phyloP scores from a whole-genome alignment of 164 flowering plant species.

The Protea cynaroides region DNA sequence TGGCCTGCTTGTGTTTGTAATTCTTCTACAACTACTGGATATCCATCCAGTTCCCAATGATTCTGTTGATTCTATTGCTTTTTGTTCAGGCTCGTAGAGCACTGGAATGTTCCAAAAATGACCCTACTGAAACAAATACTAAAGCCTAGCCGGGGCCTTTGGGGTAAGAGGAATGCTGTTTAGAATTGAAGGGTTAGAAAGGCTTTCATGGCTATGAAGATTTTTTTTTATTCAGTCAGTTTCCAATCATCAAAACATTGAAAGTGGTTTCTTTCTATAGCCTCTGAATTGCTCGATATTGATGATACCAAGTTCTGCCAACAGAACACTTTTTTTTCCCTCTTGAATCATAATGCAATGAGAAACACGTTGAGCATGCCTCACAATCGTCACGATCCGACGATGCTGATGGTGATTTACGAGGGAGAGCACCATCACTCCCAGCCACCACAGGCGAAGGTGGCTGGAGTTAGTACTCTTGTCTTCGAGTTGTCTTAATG shows the following conservation, averaged over 20 bases:
- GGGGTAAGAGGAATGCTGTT: conserved; percentile 17
- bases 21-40: conserved; percentile 70
- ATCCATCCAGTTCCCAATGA: conserved; percentile 4
- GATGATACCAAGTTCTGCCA: conserved; percentile 31
- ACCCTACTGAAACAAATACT: conserved; percentile 76
- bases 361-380: too few species aligned
- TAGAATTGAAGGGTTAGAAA: conserved; percentile 7
- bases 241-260: not conserved
- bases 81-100: conserved; percentile 73
- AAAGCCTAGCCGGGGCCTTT: conserved; percentile 46
- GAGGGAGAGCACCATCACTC: too few species aligned
- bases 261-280: not conserved
- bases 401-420: too few species aligned
- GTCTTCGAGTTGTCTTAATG: too few species aligned
- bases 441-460: too few species aligned
- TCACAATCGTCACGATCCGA: too few species aligned
- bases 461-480: too few species aligned
- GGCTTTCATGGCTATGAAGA: not conserved
- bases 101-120: conserved; percentile 98
- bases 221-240: not conserved
- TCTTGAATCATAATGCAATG: too few species aligned
- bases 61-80: not conserved
- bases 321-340: too few species aligned
- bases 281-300: too few species aligned
- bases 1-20: not conserved